These are phyloP conservation scores for Zygosaccharomyces pseudobailii DNA, from an alignment of 1,139 yeast species.

Conservation along the genomic window DNA sequence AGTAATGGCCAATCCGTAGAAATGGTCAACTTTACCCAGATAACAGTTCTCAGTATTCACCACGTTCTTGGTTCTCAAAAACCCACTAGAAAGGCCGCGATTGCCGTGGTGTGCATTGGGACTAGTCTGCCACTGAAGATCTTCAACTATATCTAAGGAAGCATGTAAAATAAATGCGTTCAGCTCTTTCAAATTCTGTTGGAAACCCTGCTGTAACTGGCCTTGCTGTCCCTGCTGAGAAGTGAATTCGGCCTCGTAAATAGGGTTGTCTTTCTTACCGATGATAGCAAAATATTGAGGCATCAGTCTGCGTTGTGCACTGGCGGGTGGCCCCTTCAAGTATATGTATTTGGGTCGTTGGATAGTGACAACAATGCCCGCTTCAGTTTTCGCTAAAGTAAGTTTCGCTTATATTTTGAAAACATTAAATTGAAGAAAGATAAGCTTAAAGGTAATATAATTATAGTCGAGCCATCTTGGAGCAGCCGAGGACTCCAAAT, in stretches of 20 bases:
- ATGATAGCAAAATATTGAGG: slow-evolving; percentile 85
- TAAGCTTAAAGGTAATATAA: not conserved
- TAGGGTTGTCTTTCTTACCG: slow-evolving; percentile 81
- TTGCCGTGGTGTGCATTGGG: slow-evolving; percentile 30
- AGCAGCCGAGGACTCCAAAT: slow-evolving; percentile 1
- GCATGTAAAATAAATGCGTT: slow-evolving; percentile 87
- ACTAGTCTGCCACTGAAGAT: slow-evolving; percentile 72
- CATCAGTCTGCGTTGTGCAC: slow-evolving; percentile 32
- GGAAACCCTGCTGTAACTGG: slow-evolving; percentile 40
- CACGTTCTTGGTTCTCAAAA: slow-evolving; percentile 27
- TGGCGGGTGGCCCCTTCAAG: not conserved
- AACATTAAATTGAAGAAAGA: not conserved
- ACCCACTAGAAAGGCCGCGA: slow-evolving; percentile 14
- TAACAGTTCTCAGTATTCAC: slow-evolving; percentile 39
- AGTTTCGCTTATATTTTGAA: not conserved
- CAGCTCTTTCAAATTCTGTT: slow-evolving; percentile 68
- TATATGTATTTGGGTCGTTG: not conserved
- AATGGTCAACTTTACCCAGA: slow-evolving; percentile 76
- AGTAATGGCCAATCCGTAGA: slow-evolving; percentile 73
- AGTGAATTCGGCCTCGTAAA: slow-evolving; percentile 77
- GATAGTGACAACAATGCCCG: not conserved
- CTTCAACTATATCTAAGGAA: slow-evolving; percentile 84
- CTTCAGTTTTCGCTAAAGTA: not conserved
- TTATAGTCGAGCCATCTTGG: not conserved
- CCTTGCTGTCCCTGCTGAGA: slow-evolving; percentile 35